Base-by-base conservation (phyloP, 345 rosid species). In the Lepidium africanum region DNA sequence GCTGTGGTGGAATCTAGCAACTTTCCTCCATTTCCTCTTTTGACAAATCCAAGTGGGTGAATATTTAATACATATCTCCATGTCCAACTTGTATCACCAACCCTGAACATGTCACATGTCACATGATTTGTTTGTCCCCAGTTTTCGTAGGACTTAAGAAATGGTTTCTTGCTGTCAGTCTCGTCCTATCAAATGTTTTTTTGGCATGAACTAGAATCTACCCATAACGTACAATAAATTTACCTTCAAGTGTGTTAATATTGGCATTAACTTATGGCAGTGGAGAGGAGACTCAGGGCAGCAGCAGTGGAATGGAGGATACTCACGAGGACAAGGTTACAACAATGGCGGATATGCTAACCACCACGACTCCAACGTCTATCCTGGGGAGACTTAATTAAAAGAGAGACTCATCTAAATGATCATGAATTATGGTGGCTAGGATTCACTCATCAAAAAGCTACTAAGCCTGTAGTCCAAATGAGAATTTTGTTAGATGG, bases 231-330 rank as follows among this genome's bases (percentile, higher is more conserved):
- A 0, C 16, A 39, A 25, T 13, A 11, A 46, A 23, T 37, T 27
- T 39, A 6, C 10, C 16, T 49, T 7, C 5, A n/a, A n/a, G 14
- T 33, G 10, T 65, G 2, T 23, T 19, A 41, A 56, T 36, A 19
- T 57, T 32, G 33, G 7, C 33, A 11, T 36, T 3, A 58, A 52
- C 30, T 46, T 56, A 66, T 68, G 62, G 16, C 92, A 92, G 98
- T 83, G 96, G 92, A 79, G 96, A 81, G 83, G 80, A 46, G 90
- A 89, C 72, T 72, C 76, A 19, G 59, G 80, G 43, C 85, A 69
- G 75, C 95, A 87, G 52, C 95, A 87, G 52, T 87, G 96, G 96
- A 85, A 85, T 16, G 96, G 96, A 33, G 83, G 76, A 66, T 80
- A 89, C 74, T 70, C 81, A 23, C 82, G 91, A 65, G 92, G 87